A percentile compares a stretch with the other conserved stretches of the same genome.
Evolutionary conservation across 495 filamentous ascomycete species (phyloP).

Genomic region (Trypethelium eluteriae): DNA sequence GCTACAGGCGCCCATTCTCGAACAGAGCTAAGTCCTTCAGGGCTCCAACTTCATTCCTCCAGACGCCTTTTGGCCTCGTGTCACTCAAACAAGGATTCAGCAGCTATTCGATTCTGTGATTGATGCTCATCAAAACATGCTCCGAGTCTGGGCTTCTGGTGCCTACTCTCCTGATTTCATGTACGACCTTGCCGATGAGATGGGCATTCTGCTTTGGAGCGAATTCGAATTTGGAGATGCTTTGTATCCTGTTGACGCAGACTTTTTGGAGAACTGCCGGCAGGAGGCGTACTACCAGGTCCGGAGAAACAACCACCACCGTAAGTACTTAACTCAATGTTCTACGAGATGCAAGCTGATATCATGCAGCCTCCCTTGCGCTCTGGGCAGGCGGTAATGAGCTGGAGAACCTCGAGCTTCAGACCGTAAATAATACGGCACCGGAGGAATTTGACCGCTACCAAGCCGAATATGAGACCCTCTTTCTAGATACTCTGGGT

Average conservation of each 20-base stretch:
- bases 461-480: constrained; percentile 50
- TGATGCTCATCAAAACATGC: constrained; percentile 61
- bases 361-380: constrained; percentile 45
- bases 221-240: constrained; percentile 62
- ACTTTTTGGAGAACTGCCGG: constrained; percentile 52
- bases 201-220: constrained; percentile 55
- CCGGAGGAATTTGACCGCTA: constrained; percentile 44
- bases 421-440: constrained; percentile 38
- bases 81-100: constrained; percentile 47
- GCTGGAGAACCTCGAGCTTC: constrained; percentile 51
- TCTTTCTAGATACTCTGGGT: constrained; percentile 55
- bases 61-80: constrained; percentile 59
- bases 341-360: background rate
- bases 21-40: background rate
- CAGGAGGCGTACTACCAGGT: constrained; percentile 57
- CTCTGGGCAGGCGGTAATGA: constrained; percentile 64
- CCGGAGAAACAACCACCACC: constrained; percentile 58
- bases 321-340: background rate
- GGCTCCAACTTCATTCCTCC: constrained; percentile 59
- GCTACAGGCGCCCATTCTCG: constrained; percentile 22
- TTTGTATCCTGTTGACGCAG: constrained; percentile 50
- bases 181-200: constrained; percentile 60
- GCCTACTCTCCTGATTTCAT: constrained; percentile 61
- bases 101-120: constrained; percentile 51
- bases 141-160: constrained; percentile 59